Conservation (phyloP, 345 rosid species). For the Camelina sativa region DNA sequence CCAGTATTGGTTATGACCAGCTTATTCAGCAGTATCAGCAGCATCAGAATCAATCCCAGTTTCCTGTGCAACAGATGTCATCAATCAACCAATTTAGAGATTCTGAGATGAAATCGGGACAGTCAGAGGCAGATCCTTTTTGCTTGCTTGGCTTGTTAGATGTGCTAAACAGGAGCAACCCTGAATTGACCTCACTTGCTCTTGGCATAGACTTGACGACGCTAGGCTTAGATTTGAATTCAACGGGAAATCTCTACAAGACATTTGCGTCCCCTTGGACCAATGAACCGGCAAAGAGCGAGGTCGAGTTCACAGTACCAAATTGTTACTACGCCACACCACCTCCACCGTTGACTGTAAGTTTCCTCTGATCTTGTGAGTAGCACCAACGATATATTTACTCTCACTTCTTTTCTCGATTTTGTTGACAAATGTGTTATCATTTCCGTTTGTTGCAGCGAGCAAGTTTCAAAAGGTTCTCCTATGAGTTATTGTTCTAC, state of each 20-base stretch:
- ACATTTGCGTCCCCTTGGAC: constrained; percentile 99
- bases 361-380: constrained; percentile 21
- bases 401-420: background rate
- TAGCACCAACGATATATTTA: constrained; percentile 8
- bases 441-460: constrained; percentile 59
- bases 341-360: constrained; percentile 82
- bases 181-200: constrained; percentile 78
- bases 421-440: background rate
- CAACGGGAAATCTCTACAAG: constrained; percentile 89
- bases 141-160: constrained; percentile 84
- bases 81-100: constrained; percentile 88
- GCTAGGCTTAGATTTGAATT: constrained; percentile 90
- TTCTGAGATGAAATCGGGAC: constrained; percentile 75
- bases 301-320: constrained; percentile 90
- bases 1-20: constrained; percentile 82
- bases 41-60: constrained; percentile 86
- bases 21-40: constrained; percentile 90
- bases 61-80: constrained; percentile 87
- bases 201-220: constrained; percentile 96
- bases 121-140: constrained; percentile 75
- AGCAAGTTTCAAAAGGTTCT: constrained; percentile 81
- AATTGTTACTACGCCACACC: constrained; percentile 88
- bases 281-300: constrained; percentile 93
- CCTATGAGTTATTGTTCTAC: constrained; percentile 74
- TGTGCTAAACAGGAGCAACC: constrained; percentile 76